Evolutionary conservation across 352 stramenopile species (phyloP), one percentile per base, ranked within the genome.

Genomic region (Pythium apleroticum): DNA sequence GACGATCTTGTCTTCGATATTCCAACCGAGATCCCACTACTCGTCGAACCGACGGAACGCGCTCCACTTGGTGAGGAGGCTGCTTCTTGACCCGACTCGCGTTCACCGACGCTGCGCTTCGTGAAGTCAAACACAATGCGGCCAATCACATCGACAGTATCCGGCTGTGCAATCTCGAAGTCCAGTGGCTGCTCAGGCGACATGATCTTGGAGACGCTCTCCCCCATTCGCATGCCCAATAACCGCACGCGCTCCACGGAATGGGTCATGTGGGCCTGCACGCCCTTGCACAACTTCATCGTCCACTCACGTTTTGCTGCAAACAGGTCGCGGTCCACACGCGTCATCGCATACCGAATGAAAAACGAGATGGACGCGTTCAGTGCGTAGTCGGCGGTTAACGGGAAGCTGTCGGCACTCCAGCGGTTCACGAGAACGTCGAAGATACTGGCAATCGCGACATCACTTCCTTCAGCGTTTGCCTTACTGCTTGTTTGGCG

Each of bases 191-290:
- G 78, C 24, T 89, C 84, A 9, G 81, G 66, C 7, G 81, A 76
- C 25, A 90, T 78, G 19, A 93, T 59, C 41, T 67, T 61, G 17
- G 84, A 90, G 7, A 91, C 10, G 45, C 68, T 91, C 66, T 93
- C 81, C 7, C 78, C 84, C 12, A 93, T 79, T 11, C 81, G 78
- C 81, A 93, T 93, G 1, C 81, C 84, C 25, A 91, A 65, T 17
- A 64, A 41, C 35, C 81, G 80, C 48, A 84, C 76, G n/a, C 74
- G 65, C 63, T 84, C 73, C 8, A 89, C 52, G 3, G 80, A 89
- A 55, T 91, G 78, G 9, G 62, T 72, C 78, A 93, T 89, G 69
- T 91, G 82, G 14, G 78, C 68, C 71, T 93, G 84, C 3, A 93
- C 78, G 14, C 84, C 84, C 58, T 88, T 85, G 58, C 81, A 90